These are phyloP conservation scores for Monascus ruber DNA, from an alignment of 2,329 filamentous ascomycete species.

Conservation along the genomic window DNA sequence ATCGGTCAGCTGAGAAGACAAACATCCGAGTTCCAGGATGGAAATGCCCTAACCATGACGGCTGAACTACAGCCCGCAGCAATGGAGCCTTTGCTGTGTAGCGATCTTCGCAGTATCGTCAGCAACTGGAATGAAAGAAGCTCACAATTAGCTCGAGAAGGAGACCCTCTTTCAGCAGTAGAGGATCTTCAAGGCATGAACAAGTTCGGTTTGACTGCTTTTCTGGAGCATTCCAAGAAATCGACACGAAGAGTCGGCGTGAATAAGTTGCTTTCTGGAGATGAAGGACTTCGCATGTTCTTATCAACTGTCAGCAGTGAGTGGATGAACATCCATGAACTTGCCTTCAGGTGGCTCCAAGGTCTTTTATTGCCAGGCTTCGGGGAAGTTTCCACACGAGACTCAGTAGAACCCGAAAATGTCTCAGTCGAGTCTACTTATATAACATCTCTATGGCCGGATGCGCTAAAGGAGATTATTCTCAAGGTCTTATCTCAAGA, in stretches of 20 bases:
- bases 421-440: slow-evolving; percentile 37
- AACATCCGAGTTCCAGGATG: slow-evolving; percentile 8
- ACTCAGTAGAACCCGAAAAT: slow-evolving; percentile 5
- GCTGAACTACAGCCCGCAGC: slow-evolving; percentile 6
- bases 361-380: slow-evolving; percentile 36
- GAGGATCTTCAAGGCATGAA: slow-evolving; percentile 38
- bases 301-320: slow-evolving; percentile 34
- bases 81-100: slow-evolving; percentile 20
- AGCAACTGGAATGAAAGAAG: slow-evolving; percentile 36
- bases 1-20: slow-evolving; percentile 27
- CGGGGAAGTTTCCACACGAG: slow-evolving; percentile 6
- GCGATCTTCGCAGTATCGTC: slow-evolving; percentile 34
- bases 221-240: slow-evolving; percentile 45
- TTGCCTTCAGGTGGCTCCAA: slow-evolving; percentile 44
- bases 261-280: slow-evolving; percentile 29
- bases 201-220: slow-evolving; percentile 41
- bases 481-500: slow-evolving; percentile 42
- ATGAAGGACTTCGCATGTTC: slow-evolving; percentile 30
- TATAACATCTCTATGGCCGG: slow-evolving; percentile 42
- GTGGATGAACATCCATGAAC: slow-evolving; percentile 40
- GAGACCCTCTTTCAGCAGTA: slow-evolving; percentile 38
- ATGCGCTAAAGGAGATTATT: slow-evolving; percentile 43
- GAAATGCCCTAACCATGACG: slow-evolving; percentile 8
- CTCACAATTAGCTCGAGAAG: slow-evolving; percentile 33
- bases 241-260: slow-evolving; percentile 27